These are phyloP conservation scores for Withania somnifera DNA, from an alignment of 305 asterid genomes.

Conservation along the genomic window DNA sequence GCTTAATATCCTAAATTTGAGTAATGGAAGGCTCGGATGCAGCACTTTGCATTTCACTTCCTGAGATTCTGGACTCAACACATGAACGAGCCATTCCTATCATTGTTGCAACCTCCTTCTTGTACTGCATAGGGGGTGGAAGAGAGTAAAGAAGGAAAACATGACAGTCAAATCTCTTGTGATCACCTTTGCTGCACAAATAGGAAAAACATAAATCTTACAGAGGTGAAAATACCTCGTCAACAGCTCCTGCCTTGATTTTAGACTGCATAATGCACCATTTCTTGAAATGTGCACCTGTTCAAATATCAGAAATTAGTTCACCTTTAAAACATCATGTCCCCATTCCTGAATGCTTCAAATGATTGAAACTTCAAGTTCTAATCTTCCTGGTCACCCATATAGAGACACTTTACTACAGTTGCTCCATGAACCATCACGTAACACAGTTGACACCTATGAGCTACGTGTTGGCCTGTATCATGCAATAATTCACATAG, in stretches of 20 bases:
- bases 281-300: conserved; percentile 88
- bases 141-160: background rate
- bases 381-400: background rate
- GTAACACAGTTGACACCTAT: background rate
- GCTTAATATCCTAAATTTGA: background rate
- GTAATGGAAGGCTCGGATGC: background rate
- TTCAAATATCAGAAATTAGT: background rate
- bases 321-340: background rate
- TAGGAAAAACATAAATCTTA: background rate
- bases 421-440: background rate
- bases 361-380: background rate
- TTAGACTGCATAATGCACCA: conserved; percentile 95
- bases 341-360: background rate
- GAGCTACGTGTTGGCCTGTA: background rate
- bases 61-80: conserved; percentile 17
- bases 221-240: conserved; percentile 31
- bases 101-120: conserved; percentile 64
- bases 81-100: conserved; percentile 60
- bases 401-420: background rate
- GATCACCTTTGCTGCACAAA: background rate
- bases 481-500: background rate
- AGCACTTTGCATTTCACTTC: background rate
- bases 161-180: too few species aligned
- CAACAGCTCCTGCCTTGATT: conserved; percentile 60
- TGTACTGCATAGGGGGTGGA: conserved; percentile 44